Base-by-base conservation (phyloP, 192 early-diverging fungal genomes). In the Backusella psychrophila region DNA sequence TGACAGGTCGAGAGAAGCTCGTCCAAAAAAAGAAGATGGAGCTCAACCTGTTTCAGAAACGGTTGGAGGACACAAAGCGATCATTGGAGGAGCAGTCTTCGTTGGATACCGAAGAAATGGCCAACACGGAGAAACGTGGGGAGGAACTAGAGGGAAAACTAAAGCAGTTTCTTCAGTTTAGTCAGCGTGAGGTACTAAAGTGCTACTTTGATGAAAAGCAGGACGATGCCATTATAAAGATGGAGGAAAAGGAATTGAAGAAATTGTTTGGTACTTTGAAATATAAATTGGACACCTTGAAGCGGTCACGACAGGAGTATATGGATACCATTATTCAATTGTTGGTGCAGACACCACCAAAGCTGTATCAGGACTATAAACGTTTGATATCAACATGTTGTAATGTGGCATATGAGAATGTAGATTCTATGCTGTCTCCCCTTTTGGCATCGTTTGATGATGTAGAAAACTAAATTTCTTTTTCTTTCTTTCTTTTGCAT, bases 341-440 rank as follows among this genome's bases (percentile, higher is more conserved):
- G 9, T 74, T 81, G 56, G 74, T 80, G 38, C 77, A 78, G 44
- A 74, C 42, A 31, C 83, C 84, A 11, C 77, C 80, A 23, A 81
- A 84, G 31, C 76, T 84, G 17, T 86, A 89, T 46, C 80, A 90
- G 14, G 82, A 88, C 19, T 94, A 91, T 83, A 91, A 91, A 73
- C 80, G 85, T 6, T 80, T 94, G 52, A 91, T 94, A 76, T 85
- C 89, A 11, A 80, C 85, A 49, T 92, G 91, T 74, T 92, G 91
- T 77, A 84, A 86, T 31, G 88, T 94, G 7, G 76, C 82, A 41
- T 79, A 91, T 49, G 88, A 91, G 33, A 83, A 88, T 63, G 90
- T 94, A 0, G 89, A 90, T 73, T 78, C 79, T 17, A 77, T 93
- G 67, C 72, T 94, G 11, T 79, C 75, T 6, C 88, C 90, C 12